Conservation (phyloP, 1,139 yeast genomes). For the Kodamaea derodonti region DNA sequence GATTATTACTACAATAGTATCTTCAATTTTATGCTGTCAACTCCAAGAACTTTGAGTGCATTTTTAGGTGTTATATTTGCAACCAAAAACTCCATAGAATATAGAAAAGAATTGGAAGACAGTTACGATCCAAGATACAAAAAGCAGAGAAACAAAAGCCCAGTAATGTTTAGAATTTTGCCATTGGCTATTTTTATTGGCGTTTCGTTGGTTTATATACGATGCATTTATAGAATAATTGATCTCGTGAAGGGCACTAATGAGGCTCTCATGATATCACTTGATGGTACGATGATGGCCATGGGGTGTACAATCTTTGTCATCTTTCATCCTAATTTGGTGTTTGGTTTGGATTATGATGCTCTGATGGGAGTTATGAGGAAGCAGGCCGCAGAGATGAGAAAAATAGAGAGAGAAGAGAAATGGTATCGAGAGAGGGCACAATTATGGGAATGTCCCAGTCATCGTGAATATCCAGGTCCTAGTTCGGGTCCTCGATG, state of each 20-base stretch:
- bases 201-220: slow-evolving; percentile 47
- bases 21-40: slow-evolving; percentile 8
- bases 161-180: slow-evolving; percentile 11
- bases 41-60: slow-evolving; percentile 4
- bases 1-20: slow-evolving; percentile 23
- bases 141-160: slow-evolving; percentile 12
- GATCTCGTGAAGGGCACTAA: slow-evolving; percentile 67
- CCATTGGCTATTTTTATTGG: slow-evolving; percentile 21
- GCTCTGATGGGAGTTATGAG: slow-evolving; percentile 15
- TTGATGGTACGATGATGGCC: slow-evolving; percentile 73
- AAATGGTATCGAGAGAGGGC: neutral
- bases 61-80: slow-evolving; percentile 18
- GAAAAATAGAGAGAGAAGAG: slow-evolving; percentile 14
- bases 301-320: slow-evolving; percentile 42
- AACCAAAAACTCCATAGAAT: slow-evolving; percentile 15
- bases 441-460: neutral
- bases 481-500: no score
- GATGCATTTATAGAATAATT: slow-evolving; percentile 77
- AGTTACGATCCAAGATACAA: slow-evolving; percentile 16
- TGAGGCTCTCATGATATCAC: slow-evolving; percentile 68
- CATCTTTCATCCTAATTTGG: slow-evolving; percentile 60
- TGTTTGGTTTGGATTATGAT: slow-evolving; percentile 40
- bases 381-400: slow-evolving; percentile 17
- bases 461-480: no score
- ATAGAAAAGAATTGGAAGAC: slow-evolving; percentile 16